Conservation (phyloP, 2,329 filamentous ascomycete species). For the Penicillium corylophilum region DNA sequence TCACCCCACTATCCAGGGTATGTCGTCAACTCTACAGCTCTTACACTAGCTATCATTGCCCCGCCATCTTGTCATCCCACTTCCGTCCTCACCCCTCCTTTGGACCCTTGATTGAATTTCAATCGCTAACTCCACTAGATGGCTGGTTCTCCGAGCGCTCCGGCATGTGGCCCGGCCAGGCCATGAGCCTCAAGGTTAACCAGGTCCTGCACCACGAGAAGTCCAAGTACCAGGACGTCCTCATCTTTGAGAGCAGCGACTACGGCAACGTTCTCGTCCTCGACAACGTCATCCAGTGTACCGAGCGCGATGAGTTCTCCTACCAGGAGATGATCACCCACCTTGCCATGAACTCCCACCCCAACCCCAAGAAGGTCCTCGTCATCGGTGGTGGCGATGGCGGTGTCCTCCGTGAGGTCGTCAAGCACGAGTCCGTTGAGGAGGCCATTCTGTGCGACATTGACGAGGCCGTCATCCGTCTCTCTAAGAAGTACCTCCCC, state of each 20-base stretch:
- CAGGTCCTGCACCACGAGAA: conserved; percentile 99
- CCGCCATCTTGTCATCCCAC: conserved; percentile 18
- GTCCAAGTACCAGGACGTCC: conserved; percentile 97
- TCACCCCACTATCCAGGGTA: conserved; percentile 76
- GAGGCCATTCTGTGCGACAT: conserved; percentile 97
- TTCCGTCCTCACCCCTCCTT: conserved; percentile 8
- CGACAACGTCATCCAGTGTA: conserved; percentile 98
- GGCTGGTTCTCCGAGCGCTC: conserved; percentile 99
- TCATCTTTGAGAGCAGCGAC: conserved; percentile 98
- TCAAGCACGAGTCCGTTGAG: conserved; percentile 98
- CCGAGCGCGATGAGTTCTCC: conserved; percentile 97
- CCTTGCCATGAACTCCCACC: conserved; percentile 97
- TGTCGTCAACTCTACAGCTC: conserved; percentile 27
- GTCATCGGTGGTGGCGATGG: conserved; percentile 98
- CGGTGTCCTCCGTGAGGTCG: conserved; percentile 94
- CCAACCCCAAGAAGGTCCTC: conserved; percentile 95
- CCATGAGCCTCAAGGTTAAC: conserved; percentile 97
- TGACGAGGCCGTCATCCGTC: conserved; percentile 96
- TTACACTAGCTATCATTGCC: background rate
- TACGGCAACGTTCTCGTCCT: conserved; percentile 94
- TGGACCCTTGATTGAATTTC: background rate
- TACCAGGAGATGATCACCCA: conserved; percentile 99
- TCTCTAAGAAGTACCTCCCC: conserved; percentile 97
- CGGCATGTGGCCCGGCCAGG: conserved; percentile 98
- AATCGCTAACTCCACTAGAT: conserved; percentile 58